Evolutionary conservation across 257 asterid genomes (phyloP).

Genomic region (Echium plantagineum): DNA sequence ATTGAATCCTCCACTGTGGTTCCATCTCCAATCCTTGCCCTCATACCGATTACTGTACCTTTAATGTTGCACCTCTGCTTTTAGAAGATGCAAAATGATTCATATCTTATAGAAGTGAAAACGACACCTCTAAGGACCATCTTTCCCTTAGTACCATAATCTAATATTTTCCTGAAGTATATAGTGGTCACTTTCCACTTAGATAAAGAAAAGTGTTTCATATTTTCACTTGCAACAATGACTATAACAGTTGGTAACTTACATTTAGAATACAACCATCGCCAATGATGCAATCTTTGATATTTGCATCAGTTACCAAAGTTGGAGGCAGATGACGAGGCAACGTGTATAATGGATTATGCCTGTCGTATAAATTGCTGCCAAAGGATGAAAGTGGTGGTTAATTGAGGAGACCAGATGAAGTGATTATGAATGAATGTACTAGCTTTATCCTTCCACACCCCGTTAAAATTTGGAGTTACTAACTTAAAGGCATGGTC

Average conservation of each 20-base stretch:
- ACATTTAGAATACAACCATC: constrained; percentile 77
- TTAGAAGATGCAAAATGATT: constrained; percentile 4
- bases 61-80: constrained; percentile 68
- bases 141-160: neutral
- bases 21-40: constrained; percentile 48
- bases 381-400: constrained; percentile 1
- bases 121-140: neutral
- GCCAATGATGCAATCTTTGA: constrained; percentile 62
- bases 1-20: constrained; percentile 69
- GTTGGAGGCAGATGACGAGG: constrained; percentile 92
- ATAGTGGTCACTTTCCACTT: neutral
- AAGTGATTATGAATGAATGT: constrained; percentile 1
- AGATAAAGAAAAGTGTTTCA: neutral
- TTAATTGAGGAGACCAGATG: constrained; percentile 1
- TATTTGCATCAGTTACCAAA: constrained; percentile 53
- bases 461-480: constrained; percentile 10
- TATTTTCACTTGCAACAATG: neutral
- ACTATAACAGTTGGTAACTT: constrained; percentile 12
- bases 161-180: neutral
- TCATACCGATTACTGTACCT: constrained; percentile 69
- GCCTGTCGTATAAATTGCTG: constrained; percentile 52
- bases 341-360: constrained; percentile 61
- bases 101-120: neutral
- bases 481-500: constrained; percentile 41
- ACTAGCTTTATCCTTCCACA: constrained; percentile 5